Conservation (phyloP, 1,139 yeast genomes). For the Candida sp. region DNA sequence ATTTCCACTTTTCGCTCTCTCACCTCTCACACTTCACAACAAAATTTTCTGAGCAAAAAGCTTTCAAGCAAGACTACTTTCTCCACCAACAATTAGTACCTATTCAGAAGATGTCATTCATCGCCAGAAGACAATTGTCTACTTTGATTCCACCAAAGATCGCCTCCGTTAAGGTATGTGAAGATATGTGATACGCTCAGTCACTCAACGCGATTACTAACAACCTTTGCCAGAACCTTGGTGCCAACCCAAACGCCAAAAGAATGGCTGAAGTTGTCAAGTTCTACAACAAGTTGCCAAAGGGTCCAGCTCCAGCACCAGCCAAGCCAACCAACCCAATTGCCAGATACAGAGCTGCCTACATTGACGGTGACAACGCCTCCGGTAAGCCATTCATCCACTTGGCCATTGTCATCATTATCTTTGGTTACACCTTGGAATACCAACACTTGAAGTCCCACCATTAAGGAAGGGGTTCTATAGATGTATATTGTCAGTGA, state of each 20-base stretch:
- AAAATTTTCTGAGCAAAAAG: slow-evolving; percentile 3
- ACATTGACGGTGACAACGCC: slow-evolving; percentile 79
- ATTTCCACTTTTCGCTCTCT: slow-evolving; percentile 2
- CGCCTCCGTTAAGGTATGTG: slow-evolving; percentile 90
- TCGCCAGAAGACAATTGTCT: slow-evolving; percentile 91
- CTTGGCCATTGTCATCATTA: slow-evolving; percentile 69
- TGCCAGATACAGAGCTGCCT: slow-evolving; percentile 80
- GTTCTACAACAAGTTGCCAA: slow-evolving; percentile 96
- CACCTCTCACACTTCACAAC: not conserved
- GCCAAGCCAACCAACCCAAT: slow-evolving; percentile 72
- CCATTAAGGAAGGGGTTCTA: slow-evolving; percentile 37
- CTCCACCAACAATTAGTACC: slow-evolving; percentile 2
- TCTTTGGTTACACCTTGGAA: slow-evolving; percentile 90
- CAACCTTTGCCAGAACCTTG: slow-evolving; percentile 67
- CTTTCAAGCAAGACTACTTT: not conserved
- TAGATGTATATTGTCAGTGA: not conserved
- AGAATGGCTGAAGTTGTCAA: slow-evolving; percentile 95
- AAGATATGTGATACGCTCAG: too few species aligned
- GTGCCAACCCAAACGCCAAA: slow-evolving; percentile 95
- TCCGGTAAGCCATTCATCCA: slow-evolving; percentile 84
- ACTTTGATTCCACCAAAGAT: slow-evolving; percentile 99
- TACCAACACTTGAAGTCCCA: slow-evolving; percentile 75
- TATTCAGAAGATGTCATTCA: slow-evolving; percentile 64
- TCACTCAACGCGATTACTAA: slow-evolving; percentile 29
- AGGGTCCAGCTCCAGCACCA: slow-evolving; percentile 83